Percentiles rank a stretch among this genome's conserved stretches.
Conservation (phyloP, 2,329 filamentous ascomycete species). For the Magnaporthiopsis rhizophila region DNA sequence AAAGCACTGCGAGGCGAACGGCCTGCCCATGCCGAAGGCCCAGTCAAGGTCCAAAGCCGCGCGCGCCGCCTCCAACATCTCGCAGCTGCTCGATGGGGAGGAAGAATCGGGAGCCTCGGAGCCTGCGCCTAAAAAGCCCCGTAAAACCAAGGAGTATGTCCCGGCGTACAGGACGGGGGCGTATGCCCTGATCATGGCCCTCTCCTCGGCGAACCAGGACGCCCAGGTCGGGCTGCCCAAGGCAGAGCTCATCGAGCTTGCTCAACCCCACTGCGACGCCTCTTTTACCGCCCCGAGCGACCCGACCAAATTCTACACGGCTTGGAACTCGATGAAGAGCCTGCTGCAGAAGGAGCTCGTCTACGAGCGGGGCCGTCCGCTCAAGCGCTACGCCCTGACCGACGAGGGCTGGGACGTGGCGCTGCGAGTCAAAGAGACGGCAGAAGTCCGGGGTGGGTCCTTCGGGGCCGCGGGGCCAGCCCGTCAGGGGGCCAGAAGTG, state of each 20-base stretch:
- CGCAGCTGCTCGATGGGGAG: neutral
- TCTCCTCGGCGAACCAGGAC: slow-evolving; percentile 52
- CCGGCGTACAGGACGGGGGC: slow-evolving; percentile 64
- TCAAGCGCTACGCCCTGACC: slow-evolving; percentile 61
- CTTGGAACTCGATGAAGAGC: slow-evolving; percentile 78
- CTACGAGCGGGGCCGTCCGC: slow-evolving; percentile 59
- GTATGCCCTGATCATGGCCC: slow-evolving; percentile 63
- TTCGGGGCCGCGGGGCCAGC: neutral
- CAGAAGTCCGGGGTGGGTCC: slow-evolving; percentile 8
- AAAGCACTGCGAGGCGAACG: slow-evolving; percentile 57
- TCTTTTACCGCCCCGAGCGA: slow-evolving; percentile 64
- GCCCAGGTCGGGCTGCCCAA: slow-evolving; percentile 55
- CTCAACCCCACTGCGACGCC: slow-evolving; percentile 64
- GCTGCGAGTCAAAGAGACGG: slow-evolving; percentile 48
- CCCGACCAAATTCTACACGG: slow-evolving; percentile 64
- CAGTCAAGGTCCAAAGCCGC: slow-evolving; percentile 36
- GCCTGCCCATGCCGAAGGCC: slow-evolving; percentile 57
- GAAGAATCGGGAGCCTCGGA: slow-evolving; percentile 24
- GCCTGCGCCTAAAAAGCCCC: slow-evolving; percentile 44
- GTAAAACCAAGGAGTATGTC: slow-evolving; percentile 60
- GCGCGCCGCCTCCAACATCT: slow-evolving; percentile 18
- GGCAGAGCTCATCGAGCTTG: slow-evolving; percentile 56
- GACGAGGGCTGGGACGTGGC: slow-evolving; percentile 74
- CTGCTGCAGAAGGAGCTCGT: slow-evolving; percentile 66
- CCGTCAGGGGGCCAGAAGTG: neutral